Conservation (phyloP, 176 grass and related monocot genomes). For the Eragrostis curvula region DNA sequence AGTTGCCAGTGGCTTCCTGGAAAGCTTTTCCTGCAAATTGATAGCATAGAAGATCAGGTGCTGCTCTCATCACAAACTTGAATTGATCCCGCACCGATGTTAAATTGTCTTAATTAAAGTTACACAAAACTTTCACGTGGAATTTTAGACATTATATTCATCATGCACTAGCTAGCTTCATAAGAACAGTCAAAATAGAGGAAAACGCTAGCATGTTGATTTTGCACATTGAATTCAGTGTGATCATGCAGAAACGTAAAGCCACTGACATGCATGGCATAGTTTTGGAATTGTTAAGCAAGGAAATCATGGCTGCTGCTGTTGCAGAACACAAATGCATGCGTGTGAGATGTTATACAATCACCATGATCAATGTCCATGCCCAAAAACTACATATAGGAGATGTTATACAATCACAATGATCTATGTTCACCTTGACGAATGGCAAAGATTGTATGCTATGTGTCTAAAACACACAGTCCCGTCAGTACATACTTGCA, state of each 20-base stretch:
- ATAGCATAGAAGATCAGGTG: too few species aligned
- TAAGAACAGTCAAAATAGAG: not conserved
- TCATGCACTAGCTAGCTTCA: not conserved
- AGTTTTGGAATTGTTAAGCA: not conserved
- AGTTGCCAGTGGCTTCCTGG: too few species aligned
- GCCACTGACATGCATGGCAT: not conserved
- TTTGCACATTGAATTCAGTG: not conserved
- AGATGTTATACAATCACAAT: not conserved
- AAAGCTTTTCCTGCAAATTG: too few species aligned
- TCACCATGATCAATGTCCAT: not conserved
- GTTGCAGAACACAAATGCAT: not conserved
- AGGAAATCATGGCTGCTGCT: not conserved
- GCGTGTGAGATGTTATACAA: too few species aligned
- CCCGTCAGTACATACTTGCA: not conserved
- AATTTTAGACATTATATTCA: not conserved
- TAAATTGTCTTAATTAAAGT: too few species aligned
- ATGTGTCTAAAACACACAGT: not conserved
- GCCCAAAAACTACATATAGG: not conserved
- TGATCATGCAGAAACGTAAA: not conserved
- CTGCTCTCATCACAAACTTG: too few species aligned
- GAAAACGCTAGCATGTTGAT: not conserved
- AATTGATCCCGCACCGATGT: too few species aligned
- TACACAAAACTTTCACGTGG: too few species aligned
- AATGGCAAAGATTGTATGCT: not conserved
- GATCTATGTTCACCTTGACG: not conserved